Base-by-base conservation (phyloP, 2,329 filamentous ascomycete species). In the Monilinia laxa region DNA sequence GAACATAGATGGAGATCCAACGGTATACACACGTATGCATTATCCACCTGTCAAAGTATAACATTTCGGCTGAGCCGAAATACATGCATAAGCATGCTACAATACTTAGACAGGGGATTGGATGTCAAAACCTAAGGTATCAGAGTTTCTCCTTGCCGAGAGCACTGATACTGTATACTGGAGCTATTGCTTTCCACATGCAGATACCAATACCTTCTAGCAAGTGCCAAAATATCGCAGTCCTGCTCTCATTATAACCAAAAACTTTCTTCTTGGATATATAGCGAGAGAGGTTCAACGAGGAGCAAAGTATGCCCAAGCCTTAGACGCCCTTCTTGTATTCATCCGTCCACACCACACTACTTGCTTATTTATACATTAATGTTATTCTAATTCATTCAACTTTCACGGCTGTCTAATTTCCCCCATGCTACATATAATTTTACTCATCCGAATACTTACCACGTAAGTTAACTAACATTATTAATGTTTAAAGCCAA, bases 261-360 rank as follows among this genome's bases (percentile, higher is more conserved):
- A 62, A 72, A 42, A 0, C 54, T 49, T 9, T 18, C 58, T 25
- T 62, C 31, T 6, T 7, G 4, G 11, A 4, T 31, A 49, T 6
- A 23, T 12, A 6, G 20, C 3, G 28, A 16, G 23, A 6, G 31
- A 23, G 1, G 28, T 49, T 6, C 42, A 23, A 12, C 11, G 12
- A n/a, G 2, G 28, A 49, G 57, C 9, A 18, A 20, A 23, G 16
- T 6, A 9, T 72, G 47, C 58, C 72, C 16, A 5, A 42, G 9
- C 35, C 55, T 18, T 56, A 14, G 25, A 72, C 28, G 28, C 45
- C 7, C 62, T 63, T 6, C 38, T 38, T 25, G 52, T 69, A 11
- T 71, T 72, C 54, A 72, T 70, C 12, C 67, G 68, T 31, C 68
- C 71, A 2, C 55, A 52, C 2, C 69, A 72, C 53, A 64, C 69